Conservation (phyloP, 495 filamentous ascomycete genomes). For the Jackrogersella minutella region DNA sequence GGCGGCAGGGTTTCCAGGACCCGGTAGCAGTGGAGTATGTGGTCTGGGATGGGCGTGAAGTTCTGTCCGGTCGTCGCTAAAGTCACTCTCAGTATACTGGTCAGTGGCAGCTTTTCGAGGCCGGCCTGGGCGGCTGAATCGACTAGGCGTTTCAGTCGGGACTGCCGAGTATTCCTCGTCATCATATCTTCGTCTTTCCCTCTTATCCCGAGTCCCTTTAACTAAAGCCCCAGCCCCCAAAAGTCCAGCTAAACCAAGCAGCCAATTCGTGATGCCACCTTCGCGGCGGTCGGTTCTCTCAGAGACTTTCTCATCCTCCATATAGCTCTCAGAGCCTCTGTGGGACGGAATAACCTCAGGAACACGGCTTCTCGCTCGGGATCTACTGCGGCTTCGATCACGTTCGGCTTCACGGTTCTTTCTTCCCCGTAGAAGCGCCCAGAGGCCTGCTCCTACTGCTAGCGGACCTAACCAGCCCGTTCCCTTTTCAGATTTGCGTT, state of each 20-base stretch:
- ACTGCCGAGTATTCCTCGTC: constrained; percentile 67
- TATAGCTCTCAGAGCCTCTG: constrained; percentile 59
- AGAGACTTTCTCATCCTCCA: constrained; percentile 68
- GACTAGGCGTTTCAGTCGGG: constrained; percentile 59
- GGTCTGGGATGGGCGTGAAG: constrained; percentile 43
- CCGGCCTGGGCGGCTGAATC: constrained; percentile 49
- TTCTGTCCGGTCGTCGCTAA: constrained; percentile 58
- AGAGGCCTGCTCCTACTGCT: constrained; percentile 68
- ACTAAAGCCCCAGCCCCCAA: constrained; percentile 71
- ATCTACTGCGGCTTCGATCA: constrained; percentile 45
- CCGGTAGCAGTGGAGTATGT: constrained; percentile 50
- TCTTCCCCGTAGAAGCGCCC: constrained; percentile 60
- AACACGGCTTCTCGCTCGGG: constrained; percentile 46
- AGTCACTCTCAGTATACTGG: constrained; percentile 53
- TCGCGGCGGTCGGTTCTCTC: constrained; percentile 43
- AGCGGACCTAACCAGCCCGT: constrained; percentile 58
- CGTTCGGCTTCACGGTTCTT: constrained; percentile 52
- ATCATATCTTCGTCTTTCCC: constrained; percentile 63
- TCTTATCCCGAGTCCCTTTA: constrained; percentile 69
- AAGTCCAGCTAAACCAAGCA: constrained; percentile 72
- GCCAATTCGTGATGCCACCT: constrained; percentile 68
- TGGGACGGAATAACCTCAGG: constrained; percentile 60
- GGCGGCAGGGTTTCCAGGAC: constrained; percentile 48
- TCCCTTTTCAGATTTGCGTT: constrained; percentile 54
- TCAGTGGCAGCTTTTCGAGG: constrained; percentile 41